A percentile compares a stretch with the other conserved stretches of the same genome.
Conservation (phyloP, 2,329 filamentous ascomycete species). For the Calonectria leucothoes region DNA sequence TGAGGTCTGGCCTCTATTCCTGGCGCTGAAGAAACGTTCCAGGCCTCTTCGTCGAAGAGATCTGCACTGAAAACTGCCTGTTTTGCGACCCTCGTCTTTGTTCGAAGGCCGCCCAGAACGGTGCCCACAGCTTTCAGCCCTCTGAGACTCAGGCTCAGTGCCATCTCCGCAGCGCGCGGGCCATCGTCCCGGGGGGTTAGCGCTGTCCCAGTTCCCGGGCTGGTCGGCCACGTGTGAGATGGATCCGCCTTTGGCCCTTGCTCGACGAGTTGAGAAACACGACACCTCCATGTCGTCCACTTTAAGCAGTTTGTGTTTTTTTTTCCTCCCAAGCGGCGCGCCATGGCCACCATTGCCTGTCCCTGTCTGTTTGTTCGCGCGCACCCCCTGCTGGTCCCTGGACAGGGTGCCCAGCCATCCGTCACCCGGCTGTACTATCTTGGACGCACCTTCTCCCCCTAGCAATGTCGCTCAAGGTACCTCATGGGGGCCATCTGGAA, state of each 20-base stretch:
- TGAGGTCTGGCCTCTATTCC: neutral
- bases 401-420: conserved; percentile 16
- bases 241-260: conserved; percentile 38
- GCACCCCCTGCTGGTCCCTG: conserved; percentile 19
- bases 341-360: conserved; percentile 26
- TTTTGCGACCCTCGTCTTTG: conserved; percentile 11
- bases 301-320: conserved; percentile 31
- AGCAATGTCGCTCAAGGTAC: neutral
- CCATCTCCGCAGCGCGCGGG: conserved; percentile 26
- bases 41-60: conserved; percentile 15
- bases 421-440: conserved; percentile 23
- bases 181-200: conserved; percentile 28
- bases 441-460: neutral
- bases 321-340: conserved; percentile 23
- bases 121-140: conserved; percentile 11
- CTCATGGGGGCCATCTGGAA: conserved; percentile 9
- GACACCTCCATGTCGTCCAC: conserved; percentile 27
- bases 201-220: conserved; percentile 26
- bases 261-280: conserved; percentile 37
- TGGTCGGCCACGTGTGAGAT: conserved; percentile 41
- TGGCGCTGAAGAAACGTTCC: conserved; percentile 11
- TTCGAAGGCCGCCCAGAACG: conserved; percentile 1
- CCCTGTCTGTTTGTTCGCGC: conserved; percentile 15
- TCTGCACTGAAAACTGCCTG: conserved; percentile 15
- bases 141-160: neutral